These are phyloP conservation scores for Psilocybe sp. DNA, from an alignment of 768 basidiomycete genomes.

Conservation along the genomic window DNA sequence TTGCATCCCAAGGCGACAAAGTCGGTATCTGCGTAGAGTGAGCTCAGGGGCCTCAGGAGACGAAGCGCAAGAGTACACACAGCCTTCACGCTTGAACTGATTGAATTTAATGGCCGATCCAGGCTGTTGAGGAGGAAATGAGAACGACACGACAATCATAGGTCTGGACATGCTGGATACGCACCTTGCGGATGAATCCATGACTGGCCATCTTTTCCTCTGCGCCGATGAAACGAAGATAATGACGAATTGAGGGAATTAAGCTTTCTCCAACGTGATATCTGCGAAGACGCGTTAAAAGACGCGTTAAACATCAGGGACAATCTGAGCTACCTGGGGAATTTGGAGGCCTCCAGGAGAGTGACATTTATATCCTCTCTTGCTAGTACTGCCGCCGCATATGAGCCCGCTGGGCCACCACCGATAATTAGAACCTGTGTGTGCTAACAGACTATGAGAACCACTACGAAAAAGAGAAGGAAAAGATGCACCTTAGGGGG, in stretches of 20 bases:
- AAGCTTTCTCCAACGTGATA: constrained; percentile 62
- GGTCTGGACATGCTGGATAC: background rate
- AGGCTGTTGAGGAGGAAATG: constrained; percentile 32
- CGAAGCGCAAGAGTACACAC: constrained; percentile 29
- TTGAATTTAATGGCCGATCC: constrained; percentile 66
- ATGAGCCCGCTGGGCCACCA: constrained; percentile 57
- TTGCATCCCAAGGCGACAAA: constrained; percentile 52
- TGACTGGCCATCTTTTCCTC: constrained; percentile 47
- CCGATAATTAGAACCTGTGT: constrained; percentile 44
- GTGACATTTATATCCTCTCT: constrained; percentile 55
- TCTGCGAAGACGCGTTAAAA: constrained; percentile 21
- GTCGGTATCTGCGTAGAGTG: constrained; percentile 46
- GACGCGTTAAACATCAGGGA: background rate
- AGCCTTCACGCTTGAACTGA: constrained; percentile 63
- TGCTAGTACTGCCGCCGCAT: constrained; percentile 53
- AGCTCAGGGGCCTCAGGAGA: constrained; percentile 1
- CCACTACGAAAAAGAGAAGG: background rate
- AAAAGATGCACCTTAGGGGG: constrained; percentile 25
- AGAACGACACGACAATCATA: constrained; percentile 1
- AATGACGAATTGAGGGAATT: constrained; percentile 59
- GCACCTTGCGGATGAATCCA: constrained; percentile 53
- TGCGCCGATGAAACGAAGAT: constrained; percentile 55
- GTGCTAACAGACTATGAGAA: constrained; percentile 26
- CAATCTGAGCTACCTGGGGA: constrained; percentile 38
- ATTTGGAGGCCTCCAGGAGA: constrained; percentile 51